Base-by-base conservation (phyloP, 1,284 basidiomycete genomes). In the Afroboletus lepidellus region DNA sequence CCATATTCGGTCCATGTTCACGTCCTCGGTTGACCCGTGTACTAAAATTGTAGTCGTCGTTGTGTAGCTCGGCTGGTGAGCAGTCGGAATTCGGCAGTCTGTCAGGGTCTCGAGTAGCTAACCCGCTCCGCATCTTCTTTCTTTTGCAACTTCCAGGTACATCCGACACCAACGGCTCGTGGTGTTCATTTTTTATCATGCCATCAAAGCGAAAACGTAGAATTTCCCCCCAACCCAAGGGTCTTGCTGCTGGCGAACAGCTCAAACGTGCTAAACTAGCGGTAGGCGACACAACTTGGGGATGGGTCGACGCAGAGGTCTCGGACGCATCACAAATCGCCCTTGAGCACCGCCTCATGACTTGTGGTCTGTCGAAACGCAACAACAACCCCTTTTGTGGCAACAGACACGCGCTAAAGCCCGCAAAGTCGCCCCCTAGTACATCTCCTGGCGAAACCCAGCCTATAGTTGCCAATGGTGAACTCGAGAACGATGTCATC, bases 291-390 rank as follows among this genome's bases (percentile, higher is more conserved):
- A 75, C 79, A 34, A 68, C 81, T 20, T 92, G 90, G 91, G 78
- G 78, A 46, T 93, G 90, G 90, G 85, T 90, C 47, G 84, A 79
- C 46, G 78, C 81, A 39, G 83, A 87, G 59, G 83, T 83, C 46
- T 69, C 69, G 18, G 70, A 78, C 51, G 63, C 74, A 48, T 77
- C 77, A 11, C 70, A 79, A 23, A 90, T 94, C 60, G 81, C 84
- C 11, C 63, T 71, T 33, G 79, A 84, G 51, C 87, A 92, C 63
- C 74, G 78, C 41, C 69, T 84, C 46, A 74, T 80, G 45, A 80
- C 87, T 3, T 92, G 85, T 56, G 86, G 88, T 13, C 73, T 93
- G 36, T 79, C 80, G 0, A 63, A 66, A 43, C 73, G 71, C 39
- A 84, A 74, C 54, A 65, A 61, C 13, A 71, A 76, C 60, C 69